Evolutionary conservation across 2,329 filamentous ascomycete species (phyloP), one percentile per base, ranked within the genome.

Genomic region (Akanthomyces uredinophilus): DNA sequence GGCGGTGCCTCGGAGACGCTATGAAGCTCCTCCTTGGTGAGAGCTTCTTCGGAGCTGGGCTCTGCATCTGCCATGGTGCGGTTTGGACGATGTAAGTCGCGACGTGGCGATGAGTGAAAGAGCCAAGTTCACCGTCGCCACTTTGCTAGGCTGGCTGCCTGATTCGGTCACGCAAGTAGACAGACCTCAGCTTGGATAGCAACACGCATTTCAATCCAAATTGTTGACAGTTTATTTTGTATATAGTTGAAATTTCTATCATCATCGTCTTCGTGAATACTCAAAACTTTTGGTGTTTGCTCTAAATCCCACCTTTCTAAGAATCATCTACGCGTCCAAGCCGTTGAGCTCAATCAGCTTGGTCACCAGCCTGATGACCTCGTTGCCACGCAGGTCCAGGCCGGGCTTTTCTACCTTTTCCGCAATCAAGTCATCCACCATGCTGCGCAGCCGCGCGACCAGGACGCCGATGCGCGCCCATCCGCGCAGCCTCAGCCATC

Each of bases 401-500:
- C 81, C 81, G 0, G 91, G 91, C 65, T 90, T 87, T 72, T 93
- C 91, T 54, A 97, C 86, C 75, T 92, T 92, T 66, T 83, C 81
- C 62, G 89, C 89, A 69, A 99, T 84, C 64, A 96, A 81, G 66
- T 88, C 86, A 77, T 99, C 95, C 60, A 99, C 81, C 87, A 98
- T 90, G 62, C 87, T 87, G 65, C 95, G 83, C 67, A 99, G 75
- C 65, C 94, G 82, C 51, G 89, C 90, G 3, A 96, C 89, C 67
- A 99, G 75, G 14, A 98, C 94, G 35, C 94, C 95, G 65, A 99
- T 95, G 52, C 95, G 85, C 1, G 95, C 94, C 95, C 95, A 99
- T 1, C 95, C 95, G 27, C 92, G 83, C 37, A 99, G 78, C 41
- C 81, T 75, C 60, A 98, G 79, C 95, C 94, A 98, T 57, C 91